phyloP scores from a whole-genome alignment of 352 stramenopile species.

The Pythium rishiriense region DNA sequence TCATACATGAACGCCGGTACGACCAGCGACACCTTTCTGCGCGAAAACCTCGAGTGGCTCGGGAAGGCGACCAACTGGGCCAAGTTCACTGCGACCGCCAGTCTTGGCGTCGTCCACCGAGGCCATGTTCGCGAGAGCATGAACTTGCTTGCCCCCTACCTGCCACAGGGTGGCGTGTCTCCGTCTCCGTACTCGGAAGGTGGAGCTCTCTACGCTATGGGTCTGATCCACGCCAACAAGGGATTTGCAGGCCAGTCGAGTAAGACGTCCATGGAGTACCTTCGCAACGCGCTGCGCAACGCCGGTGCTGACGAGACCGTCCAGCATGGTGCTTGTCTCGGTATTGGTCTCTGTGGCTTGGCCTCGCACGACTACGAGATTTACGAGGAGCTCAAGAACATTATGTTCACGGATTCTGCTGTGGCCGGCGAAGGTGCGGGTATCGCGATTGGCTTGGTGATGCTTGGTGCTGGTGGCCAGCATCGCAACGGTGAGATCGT shows the following conservation, averaged over 20 bases:
- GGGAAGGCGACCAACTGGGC: slow-evolving; percentile 99
- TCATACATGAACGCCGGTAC: slow-evolving; percentile 98
- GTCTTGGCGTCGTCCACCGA: slow-evolving; percentile 98
- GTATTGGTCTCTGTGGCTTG: slow-evolving; percentile 95
- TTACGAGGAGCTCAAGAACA: slow-evolving; percentile 97
- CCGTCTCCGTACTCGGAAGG: slow-evolving; percentile 97
- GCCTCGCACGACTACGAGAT: slow-evolving; percentile 93
- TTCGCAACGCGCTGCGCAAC: slow-evolving; percentile 84
- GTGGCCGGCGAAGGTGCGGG: slow-evolving; percentile 97
- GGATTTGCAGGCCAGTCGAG: slow-evolving; percentile 83
- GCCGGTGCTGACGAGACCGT: slow-evolving; percentile 95
- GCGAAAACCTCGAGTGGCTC: slow-evolving; percentile 99
- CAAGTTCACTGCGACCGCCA: slow-evolving; percentile 98
- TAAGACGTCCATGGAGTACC: slow-evolving; percentile 83
- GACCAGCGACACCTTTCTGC: slow-evolving; percentile 96
- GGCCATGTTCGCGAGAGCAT: slow-evolving; percentile 98
- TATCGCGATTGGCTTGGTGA: slow-evolving; percentile 97
- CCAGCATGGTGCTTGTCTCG: slow-evolving; percentile 97
- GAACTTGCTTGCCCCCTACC: slow-evolving; percentile 96
- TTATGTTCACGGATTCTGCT: slow-evolving; percentile 97
- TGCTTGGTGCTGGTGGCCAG: slow-evolving; percentile 93
- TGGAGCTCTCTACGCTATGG: slow-evolving; percentile 97
- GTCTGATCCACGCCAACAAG: slow-evolving; percentile 98
- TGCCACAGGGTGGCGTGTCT: slow-evolving; percentile 89
- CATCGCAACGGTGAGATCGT: slow-evolving; percentile 81